Evolutionary conservation across 129 eudicot species (phyloP).

Genomic region (Centrapalus pauciflorus): DNA sequence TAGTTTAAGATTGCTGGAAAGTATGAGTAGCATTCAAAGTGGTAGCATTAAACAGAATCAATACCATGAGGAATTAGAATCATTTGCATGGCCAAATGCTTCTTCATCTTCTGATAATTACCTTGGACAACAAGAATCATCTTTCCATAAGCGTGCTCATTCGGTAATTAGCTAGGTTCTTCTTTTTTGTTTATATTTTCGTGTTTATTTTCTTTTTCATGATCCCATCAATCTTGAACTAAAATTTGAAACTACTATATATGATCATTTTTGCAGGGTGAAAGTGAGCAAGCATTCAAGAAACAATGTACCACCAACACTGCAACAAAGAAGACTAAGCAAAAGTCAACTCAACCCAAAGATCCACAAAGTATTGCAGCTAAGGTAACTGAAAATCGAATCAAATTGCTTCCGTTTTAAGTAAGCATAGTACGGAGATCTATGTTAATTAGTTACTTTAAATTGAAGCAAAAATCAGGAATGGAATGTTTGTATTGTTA

Average conservation of each 20-base stretch:
- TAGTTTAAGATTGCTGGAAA: slow-evolving; percentile 34
- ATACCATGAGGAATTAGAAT: slow-evolving; percentile 29
- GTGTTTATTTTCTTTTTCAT: not conserved
- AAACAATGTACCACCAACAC: slow-evolving; percentile 59
- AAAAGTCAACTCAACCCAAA: slow-evolving; percentile 53
- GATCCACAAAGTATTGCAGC: slow-evolving; percentile 99
- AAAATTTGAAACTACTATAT: not conserved
- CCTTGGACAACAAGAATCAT: slow-evolving; percentile 37
- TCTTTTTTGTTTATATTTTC: not conserved
- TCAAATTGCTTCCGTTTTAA: not conserved
- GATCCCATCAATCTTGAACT: not conserved
- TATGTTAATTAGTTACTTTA: slow-evolving; percentile 3
- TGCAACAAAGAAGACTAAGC: slow-evolving; percentile 55
- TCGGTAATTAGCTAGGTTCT: slow-evolving; percentile 30
- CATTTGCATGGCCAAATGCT: slow-evolving; percentile 57
- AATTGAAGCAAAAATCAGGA: not conserved
- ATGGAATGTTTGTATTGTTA: slow-evolving; percentile 20
- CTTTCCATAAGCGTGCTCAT: slow-evolving; percentile 56
- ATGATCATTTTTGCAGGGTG: slow-evolving; percentile 40
- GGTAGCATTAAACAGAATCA: slow-evolving; percentile 18
- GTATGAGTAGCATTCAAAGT: slow-evolving; percentile 35
- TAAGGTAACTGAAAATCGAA: slow-evolving; percentile 45
- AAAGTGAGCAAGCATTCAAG: slow-evolving; percentile 57
- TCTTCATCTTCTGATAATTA: slow-evolving; percentile 30
- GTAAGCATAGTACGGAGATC: not conserved